Evolutionary conservation across 495 filamentous ascomycete species (phyloP), one percentile per base, ranked within the genome.

Genomic region (Pseudotulostoma volvatum): DNA sequence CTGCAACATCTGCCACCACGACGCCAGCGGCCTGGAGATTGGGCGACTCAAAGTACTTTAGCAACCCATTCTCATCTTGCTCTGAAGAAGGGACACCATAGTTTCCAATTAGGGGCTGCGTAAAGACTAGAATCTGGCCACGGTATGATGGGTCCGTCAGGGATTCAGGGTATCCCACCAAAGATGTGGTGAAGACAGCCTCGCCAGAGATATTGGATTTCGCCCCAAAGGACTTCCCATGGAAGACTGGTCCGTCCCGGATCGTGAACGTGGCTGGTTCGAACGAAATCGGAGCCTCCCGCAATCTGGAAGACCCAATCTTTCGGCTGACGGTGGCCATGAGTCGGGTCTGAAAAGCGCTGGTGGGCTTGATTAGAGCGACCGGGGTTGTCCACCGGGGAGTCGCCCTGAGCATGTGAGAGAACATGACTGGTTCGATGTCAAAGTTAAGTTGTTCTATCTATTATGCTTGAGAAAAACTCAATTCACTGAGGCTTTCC

Each of bases 121-220:
- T 99, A 70, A 99, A 94, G 51, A 96, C 88, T 49, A 94, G 67
- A 41, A 96, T 96, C 66, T 99, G 92, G 33, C 92, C 92, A 47
- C 92, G 86, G 70, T 99, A 99, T 20, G 90, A 96, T 30, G 90
- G 92, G 51, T 96, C 92, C 53, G 90, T 96, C 74, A 99, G 76
- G 33, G 88, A 94, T 65, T 97, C 92, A 44, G 90, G 90, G 55
- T 97, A 97, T 43, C 84, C 86, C 42, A 94, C 87, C 41, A 87
- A 69, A 18, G 82, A 88, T 38, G 84, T 93, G 44, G 84, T 94
- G 73, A 93, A 93, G 49, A 93, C 85, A 33, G 87, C 86, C 61
- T 95, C 86, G 42, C 86, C 87, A 42, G 81, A 85, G 54, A 90
- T 81, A 71, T 88, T 93, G 51, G 77, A 71, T 56, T 84, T 82